Conservation (phyloP, 352 stramenopile species). For the Pythium sp. region DNA sequence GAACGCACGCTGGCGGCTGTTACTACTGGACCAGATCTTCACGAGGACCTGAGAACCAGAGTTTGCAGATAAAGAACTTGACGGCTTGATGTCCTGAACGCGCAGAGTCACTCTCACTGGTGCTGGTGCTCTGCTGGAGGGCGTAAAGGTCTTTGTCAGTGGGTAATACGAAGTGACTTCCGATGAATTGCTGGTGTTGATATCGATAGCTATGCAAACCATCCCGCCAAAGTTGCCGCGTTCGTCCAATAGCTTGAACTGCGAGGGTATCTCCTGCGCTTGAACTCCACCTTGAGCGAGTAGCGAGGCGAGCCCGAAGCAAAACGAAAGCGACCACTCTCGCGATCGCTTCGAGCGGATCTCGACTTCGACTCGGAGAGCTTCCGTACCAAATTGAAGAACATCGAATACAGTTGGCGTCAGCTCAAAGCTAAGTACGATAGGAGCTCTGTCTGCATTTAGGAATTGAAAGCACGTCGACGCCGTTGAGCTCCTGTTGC, state of each 20-base stretch:
- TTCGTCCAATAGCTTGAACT: conserved; percentile 8
- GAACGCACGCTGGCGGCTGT: neutral
- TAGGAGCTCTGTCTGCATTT: neutral
- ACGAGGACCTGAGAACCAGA: neutral
- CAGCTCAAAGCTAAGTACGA: conserved; percentile 8
- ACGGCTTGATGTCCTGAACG: conserved; percentile 7
- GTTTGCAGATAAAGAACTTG: neutral
- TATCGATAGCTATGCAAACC: neutral
- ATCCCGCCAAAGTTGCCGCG: conserved; percentile 1
- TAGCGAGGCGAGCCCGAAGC: conserved; percentile 2
- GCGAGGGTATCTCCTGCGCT: neutral
- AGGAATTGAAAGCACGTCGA: neutral
- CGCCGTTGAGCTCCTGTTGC: neutral
- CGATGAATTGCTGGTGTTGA: neutral
- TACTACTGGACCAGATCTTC: conserved; percentile 18
- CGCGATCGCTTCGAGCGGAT: conserved; percentile 13
- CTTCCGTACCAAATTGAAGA: conserved; percentile 2
- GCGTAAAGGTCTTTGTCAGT: neutral
- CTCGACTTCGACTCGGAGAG: conserved; percentile 12
- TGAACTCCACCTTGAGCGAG: neutral
- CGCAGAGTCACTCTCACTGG: neutral
- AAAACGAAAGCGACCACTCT: conserved; percentile 11
- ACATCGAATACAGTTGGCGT: conserved; percentile 10
- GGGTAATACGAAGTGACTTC: neutral
- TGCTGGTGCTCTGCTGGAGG: neutral